Evolutionary conservation across 1,284 basidiomycete species (phyloP).

Genomic region (Psilocybe mexicana): DNA sequence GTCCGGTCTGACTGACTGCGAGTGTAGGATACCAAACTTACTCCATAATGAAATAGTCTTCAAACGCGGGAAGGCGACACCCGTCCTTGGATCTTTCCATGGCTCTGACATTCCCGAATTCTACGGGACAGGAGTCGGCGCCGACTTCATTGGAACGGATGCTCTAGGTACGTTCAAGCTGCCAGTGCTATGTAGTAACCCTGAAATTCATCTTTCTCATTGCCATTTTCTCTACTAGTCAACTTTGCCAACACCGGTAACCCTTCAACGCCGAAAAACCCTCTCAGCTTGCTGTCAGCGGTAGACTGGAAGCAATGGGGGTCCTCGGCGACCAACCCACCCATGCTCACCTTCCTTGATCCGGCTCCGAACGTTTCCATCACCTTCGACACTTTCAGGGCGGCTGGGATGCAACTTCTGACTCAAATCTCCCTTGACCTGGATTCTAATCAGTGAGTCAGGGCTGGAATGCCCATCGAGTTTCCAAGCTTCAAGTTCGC

Average conservation of each 20-base stretch:
- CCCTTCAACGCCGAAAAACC: slow-evolving; percentile 17
- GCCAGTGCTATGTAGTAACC: no score
- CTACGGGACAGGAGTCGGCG: neutral
- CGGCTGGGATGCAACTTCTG: slow-evolving; percentile 4
- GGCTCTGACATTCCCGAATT: slow-evolving; percentile 1
- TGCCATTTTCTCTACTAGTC: neutral
- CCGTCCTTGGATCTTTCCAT: neutral
- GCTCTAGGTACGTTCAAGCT: neutral
- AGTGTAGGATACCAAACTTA: neutral
- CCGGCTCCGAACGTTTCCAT: slow-evolving; percentile 6
- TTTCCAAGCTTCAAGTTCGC: neutral
- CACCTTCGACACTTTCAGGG: slow-evolving; percentile 5
- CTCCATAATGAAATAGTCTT: neutral
- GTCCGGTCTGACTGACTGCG: neutral
- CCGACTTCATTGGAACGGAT: neutral
- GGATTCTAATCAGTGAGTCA: neutral
- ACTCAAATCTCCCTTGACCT: neutral
- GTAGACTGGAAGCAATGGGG: slow-evolving; percentile 10
- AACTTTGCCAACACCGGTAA: slow-evolving; percentile 23
- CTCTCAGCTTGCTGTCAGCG: slow-evolving; percentile 4
- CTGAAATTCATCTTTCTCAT: neutral
- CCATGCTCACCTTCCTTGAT: slow-evolving; percentile 14
- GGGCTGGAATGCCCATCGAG: neutral
- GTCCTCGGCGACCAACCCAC: slow-evolving; percentile 1
- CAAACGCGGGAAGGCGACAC: neutral